These are phyloP conservation scores for Thielaviopsis musarum DNA, from an alignment of 2,329 filamentous ascomycete species.

Conservation along the genomic window DNA sequence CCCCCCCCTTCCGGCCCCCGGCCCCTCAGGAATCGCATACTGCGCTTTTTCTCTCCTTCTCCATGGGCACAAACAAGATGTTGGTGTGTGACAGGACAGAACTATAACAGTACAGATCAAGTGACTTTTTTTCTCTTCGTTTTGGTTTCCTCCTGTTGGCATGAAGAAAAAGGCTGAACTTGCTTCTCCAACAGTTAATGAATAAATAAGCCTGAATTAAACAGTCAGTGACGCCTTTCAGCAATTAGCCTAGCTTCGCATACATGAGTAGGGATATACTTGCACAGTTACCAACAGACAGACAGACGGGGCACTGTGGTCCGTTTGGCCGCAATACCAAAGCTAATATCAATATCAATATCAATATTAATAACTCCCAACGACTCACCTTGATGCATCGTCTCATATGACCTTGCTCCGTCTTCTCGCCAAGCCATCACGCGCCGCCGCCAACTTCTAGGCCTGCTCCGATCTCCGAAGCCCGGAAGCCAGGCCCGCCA, in stretches of 20 bases:
- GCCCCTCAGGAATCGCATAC: background rate
- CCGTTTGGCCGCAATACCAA: no score
- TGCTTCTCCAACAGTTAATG: background rate
- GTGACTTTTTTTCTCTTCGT: background rate
- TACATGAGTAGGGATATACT: background rate
- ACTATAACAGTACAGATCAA: background rate
- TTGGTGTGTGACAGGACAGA: background rate
- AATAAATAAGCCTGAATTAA: background rate
- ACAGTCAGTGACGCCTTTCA: background rate
- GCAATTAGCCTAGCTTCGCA: background rate
- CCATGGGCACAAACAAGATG: background rate
- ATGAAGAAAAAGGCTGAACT: background rate
- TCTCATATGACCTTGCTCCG: background rate
- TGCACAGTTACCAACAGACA: background rate
- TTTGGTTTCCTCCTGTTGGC: background rate
- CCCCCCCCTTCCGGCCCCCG: no score
- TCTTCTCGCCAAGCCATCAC: background rate
- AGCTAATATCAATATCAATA: no score
- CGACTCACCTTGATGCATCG: background rate
- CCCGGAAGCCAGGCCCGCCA: background rate
- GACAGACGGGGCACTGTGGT: background rate
- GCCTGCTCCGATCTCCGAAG: background rate
- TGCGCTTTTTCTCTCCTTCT: background rate
- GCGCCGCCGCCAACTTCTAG: background rate
- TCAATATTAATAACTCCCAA: no score